Conservation (phyloP, 192 early-diverging fungal species). For the Gigaspora rosea region DNA sequence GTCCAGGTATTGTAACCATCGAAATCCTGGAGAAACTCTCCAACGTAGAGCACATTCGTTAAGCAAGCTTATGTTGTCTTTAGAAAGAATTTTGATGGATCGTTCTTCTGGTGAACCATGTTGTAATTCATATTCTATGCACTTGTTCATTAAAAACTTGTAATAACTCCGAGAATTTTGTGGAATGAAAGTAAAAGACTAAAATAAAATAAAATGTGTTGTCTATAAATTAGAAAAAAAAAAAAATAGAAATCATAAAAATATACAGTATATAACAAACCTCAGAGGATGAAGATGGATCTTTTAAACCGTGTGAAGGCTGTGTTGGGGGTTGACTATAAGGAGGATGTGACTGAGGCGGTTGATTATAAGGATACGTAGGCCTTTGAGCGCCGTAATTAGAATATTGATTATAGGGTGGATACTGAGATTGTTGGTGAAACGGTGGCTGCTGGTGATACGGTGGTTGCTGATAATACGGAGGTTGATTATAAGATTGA, state of each 20-base stretch:
- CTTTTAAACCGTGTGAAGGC: background rate
- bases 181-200: constrained; percentile 54
- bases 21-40: constrained; percentile 59
- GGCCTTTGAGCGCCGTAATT: no score
- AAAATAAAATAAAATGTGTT: background rate
- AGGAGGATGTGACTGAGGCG: background rate
- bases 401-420: background rate
- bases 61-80: constrained; percentile 56
- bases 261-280: no score
- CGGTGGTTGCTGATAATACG: background rate
- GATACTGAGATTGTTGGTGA: background rate
- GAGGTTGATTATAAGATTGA: no score
- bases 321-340: background rate
- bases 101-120: constrained; percentile 42
- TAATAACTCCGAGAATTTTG: constrained; percentile 61
- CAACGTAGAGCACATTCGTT: constrained; percentile 70
- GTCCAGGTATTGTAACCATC: constrained; percentile 55
- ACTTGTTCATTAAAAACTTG: constrained; percentile 59
- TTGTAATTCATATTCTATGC: constrained; percentile 59
- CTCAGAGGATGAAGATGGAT: no score
- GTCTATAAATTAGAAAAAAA: background rate
- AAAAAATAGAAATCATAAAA: background rate
- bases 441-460: background rate
- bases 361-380: background rate
- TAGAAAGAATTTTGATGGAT: constrained; percentile 49